Base-by-base conservation (phyloP, 2,329 filamentous ascomycete genomes). In the Penicillium sp. region DNA sequence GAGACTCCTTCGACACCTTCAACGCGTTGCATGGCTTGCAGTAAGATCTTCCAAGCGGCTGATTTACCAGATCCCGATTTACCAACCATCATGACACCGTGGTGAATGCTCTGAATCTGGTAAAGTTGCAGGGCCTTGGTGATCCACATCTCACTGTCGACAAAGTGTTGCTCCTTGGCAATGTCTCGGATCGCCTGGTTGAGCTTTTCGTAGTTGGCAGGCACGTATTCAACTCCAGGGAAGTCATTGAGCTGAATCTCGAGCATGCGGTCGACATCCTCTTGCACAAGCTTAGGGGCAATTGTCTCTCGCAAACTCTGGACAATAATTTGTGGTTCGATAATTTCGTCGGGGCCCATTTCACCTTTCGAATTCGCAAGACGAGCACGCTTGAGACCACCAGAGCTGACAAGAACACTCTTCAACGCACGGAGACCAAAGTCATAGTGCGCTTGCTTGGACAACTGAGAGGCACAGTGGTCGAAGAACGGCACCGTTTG, bases 11-110 rank as follows among this genome's bases (percentile, higher is more conserved):
- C 96, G 6, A 96, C 84, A 24, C 89, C 89, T 74, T 99, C 95
- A 14, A 96, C 91, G 69, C 90, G 87, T 70, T 98, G 94, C 59
- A 99, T 79, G 16, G 96, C 95, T 70, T 96, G 90, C 19, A 99
- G 84, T 53, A 99, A 83, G 43, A 96, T 87, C 70, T 91, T 92
- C 95, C 96, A 99, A 5, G 95, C 91, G 1, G 90, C 88, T 41
- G 95, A 97, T 79, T 99, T 99, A 73, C 96, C 96, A 47, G 94
- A 90, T n/a, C 96, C 95, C 33, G 96, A 97, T 71, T 91, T 92
- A 63, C 95, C 95, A 10, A 99, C 95, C 95, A 99, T 98, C 96
- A 99, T 99, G 31, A 99, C 95, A 89, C 95, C 95, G 68, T 99
- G 95, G 71, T 99, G 95, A 59, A 99, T 92, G 65, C 89, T 90